Evolutionary conservation across 73 alveolate species (phyloP).

Genomic region (Stentor roeselii): DNA sequence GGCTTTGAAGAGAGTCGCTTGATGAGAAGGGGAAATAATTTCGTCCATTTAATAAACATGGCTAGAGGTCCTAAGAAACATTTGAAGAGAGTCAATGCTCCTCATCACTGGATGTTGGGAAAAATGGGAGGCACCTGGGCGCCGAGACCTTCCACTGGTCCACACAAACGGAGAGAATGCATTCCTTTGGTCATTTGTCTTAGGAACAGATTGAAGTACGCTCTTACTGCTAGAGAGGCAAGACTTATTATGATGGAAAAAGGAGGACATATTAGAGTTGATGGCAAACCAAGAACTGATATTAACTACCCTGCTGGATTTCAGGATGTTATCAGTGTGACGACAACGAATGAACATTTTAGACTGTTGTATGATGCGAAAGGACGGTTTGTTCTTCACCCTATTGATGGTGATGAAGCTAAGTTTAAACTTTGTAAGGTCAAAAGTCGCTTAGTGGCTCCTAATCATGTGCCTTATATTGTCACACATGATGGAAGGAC

Average conservation of each 20-base stretch:
- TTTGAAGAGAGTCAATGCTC: conserved; percentile 96
- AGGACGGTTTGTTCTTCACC: conserved; percentile 91
- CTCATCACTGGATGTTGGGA: conserved; percentile 96
- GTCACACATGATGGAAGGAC: conserved; percentile 97
- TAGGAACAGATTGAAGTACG: conserved; percentile 86
- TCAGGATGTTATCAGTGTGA: conserved; percentile 87
- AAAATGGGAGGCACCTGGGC: conserved; percentile 90
- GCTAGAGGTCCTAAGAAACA: conserved; percentile 98
- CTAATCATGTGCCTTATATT: conserved; percentile 94
- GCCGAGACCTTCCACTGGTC: conserved; percentile 92
- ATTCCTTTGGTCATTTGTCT: conserved; percentile 84
- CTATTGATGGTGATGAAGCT: conserved; percentile 85
- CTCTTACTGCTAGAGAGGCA: conserved; percentile 86
- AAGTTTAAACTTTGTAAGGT: conserved; percentile 93
- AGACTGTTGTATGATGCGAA: conserved; percentile 93
- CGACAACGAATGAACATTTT: conserved; percentile 79
- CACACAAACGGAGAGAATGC: conserved; percentile 95
- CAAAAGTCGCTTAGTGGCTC: conserved; percentile 86
- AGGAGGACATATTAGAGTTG: conserved; percentile 84
- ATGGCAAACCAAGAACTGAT: conserved; percentile 94
- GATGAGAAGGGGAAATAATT: neutral
- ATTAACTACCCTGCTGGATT: conserved; percentile 94
- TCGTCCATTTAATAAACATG: conserved; percentile 36
- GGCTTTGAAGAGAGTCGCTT: no score
- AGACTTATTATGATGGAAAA: conserved; percentile 60